Percentiles rank a stretch among this genome's conserved stretches.
Conservation (phyloP, 805 yeast species). For the Metschnikowia noctiluminum region DNA sequence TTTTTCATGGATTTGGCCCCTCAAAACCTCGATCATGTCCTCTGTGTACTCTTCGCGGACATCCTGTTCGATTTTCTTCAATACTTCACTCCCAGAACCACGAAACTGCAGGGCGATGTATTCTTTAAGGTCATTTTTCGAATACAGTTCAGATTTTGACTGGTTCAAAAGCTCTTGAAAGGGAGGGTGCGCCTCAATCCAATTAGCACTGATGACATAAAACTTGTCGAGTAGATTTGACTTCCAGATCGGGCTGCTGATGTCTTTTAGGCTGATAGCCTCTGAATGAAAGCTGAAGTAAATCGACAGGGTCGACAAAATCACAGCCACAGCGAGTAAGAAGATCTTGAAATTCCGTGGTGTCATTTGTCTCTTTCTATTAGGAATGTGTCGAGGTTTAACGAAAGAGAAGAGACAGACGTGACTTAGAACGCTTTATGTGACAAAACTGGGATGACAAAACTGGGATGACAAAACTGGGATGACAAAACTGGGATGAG, state of each 20-base stretch:
- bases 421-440: too few species aligned
- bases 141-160: neutral
- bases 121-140: slow-evolving; percentile 2
- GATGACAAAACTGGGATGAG: too few species aligned
- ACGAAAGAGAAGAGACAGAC: too few species aligned
- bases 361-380: too few species aligned
- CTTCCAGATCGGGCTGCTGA: slow-evolving; percentile 5
- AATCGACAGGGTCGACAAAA: neutral
- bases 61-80: slow-evolving; percentile 4
- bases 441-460: too few species aligned
- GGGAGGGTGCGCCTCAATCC: slow-evolving; percentile 4
- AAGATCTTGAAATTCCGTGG: too few species aligned
- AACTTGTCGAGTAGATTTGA: slow-evolving; percentile 2
- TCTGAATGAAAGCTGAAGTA: neutral
- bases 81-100: neutral
- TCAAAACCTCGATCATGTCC: neutral
- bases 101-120: slow-evolving; percentile 1
- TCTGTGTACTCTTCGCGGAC: slow-evolving; percentile 3
- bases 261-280: neutral
- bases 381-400: too few species aligned
- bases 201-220: slow-evolving; percentile 11
- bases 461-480: too few species aligned
- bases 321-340: too few species aligned
- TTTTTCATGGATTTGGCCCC: neutral
- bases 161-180: neutral